phyloP scores from a whole-genome alignment of 1,284 basidiomycete species.

The Irpex lacteus region DNA sequence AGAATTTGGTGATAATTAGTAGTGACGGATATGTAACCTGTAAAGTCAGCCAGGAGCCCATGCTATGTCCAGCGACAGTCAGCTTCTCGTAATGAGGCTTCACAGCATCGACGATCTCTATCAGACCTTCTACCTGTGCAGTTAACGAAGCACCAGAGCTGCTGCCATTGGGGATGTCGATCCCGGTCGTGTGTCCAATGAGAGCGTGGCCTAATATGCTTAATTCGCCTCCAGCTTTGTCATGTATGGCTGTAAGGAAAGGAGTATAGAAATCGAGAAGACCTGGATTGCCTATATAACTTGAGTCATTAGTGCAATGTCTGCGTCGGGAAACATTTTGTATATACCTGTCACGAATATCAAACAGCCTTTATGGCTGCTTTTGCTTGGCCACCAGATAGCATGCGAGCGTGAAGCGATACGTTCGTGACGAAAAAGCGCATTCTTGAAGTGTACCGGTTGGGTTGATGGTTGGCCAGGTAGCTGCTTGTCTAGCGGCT shows the following conservation, averaged over 20 bases:
- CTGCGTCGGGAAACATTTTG: not conserved
- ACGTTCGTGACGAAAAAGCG: constrained; percentile 15
- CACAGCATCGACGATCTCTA: constrained; percentile 49
- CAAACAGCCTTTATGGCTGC: constrained; percentile 35
- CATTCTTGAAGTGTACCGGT: constrained; percentile 13
- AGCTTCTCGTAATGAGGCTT: constrained; percentile 35
- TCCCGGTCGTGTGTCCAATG: constrained; percentile 47
- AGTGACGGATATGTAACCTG: constrained; percentile 36
- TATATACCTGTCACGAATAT: constrained; percentile 56
- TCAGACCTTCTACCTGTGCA: constrained; percentile 45
- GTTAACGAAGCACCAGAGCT: constrained; percentile 31
- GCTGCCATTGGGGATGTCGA: constrained; percentile 18
- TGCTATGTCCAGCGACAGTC: constrained; percentile 55
- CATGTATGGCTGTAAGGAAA: constrained; percentile 48
- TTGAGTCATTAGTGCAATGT: not conserved
- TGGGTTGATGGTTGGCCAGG: constrained; percentile 10
- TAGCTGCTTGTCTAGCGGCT: constrained; percentile 4
- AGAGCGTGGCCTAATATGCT: constrained; percentile 53
- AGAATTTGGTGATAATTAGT: constrained; percentile 3
- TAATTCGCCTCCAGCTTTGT: constrained; percentile 32
- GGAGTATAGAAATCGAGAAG: constrained; percentile 55
- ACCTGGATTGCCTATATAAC: constrained; percentile 55
- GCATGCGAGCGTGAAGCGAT: constrained; percentile 35
- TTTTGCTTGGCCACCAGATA: constrained; percentile 48
- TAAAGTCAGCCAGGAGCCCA: constrained; percentile 58